Evolutionary conservation across 1,284 basidiomycete genomes (phyloP).

Genomic region (Trichosporon coremiiforme): DNA sequence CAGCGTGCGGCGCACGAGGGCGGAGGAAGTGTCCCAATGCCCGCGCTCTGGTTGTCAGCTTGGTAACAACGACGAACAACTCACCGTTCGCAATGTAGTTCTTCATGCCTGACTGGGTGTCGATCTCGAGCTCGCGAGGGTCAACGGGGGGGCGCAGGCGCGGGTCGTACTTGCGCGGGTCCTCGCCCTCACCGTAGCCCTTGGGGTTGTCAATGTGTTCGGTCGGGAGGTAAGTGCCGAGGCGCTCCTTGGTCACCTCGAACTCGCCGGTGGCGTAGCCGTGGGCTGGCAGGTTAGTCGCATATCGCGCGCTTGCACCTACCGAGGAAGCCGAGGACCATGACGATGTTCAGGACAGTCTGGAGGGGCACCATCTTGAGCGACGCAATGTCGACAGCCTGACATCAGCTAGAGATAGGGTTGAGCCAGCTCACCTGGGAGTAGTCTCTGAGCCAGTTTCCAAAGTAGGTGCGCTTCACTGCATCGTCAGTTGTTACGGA

Average conservation of each 20-base stretch:
- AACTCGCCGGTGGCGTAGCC: constrained; percentile 65
- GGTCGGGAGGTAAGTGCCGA: constrained; percentile 81
- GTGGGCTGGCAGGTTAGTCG: constrained; percentile 24
- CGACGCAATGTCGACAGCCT: constrained; percentile 82
- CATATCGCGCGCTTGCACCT: neutral
- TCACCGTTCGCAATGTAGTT: constrained; percentile 88
- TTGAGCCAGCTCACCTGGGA: constrained; percentile 49
- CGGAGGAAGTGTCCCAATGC: constrained; percentile 84
- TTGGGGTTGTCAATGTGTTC: constrained; percentile 86
- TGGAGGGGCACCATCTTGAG: constrained; percentile 69
- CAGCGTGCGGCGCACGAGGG: constrained; percentile 75
- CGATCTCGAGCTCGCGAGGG: constrained; percentile 80
- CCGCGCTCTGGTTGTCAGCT: constrained; percentile 62
- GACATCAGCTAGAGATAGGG: neutral
- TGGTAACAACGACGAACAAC: constrained; percentile 10
- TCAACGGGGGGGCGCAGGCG: constrained; percentile 74
- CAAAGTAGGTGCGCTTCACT: constrained; percentile 42
- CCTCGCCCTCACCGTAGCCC: constrained; percentile 80
- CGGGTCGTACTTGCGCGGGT: constrained; percentile 73
- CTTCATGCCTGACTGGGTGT: constrained; percentile 88
- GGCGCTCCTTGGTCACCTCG: constrained; percentile 82
- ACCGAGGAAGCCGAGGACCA: constrained; percentile 76
- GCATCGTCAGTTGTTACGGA: constrained; percentile 55
- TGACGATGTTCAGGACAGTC: constrained; percentile 83
- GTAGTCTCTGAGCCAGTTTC: constrained; percentile 73